These are phyloP conservation scores for Canariomyces notabilis DNA, from an alignment of 2,329 filamentous ascomycete species.

Conservation along the genomic window DNA sequence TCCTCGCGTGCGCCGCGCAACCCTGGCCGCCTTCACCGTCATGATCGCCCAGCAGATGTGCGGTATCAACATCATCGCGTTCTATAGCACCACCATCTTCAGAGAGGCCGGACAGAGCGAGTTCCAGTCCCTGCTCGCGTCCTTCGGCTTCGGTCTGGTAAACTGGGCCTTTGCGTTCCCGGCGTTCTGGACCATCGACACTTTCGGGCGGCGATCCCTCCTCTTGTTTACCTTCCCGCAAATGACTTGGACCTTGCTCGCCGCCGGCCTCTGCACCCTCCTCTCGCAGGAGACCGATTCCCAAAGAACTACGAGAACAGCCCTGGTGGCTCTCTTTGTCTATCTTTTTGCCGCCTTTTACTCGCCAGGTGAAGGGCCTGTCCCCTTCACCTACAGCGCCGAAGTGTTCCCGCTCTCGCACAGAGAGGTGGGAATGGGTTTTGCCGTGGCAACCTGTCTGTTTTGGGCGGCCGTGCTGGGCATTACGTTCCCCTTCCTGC, in stretches of 20 bases:
- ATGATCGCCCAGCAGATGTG: conserved; percentile 77
- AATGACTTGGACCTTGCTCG: conserved; percentile 63
- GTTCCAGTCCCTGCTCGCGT: conserved; percentile 55
- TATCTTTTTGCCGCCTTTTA: conserved; percentile 60
- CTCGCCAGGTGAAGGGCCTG: conserved; percentile 60
- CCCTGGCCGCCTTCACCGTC: conserved; percentile 68
- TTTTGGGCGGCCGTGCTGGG: conserved; percentile 54
- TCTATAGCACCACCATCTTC: conserved; percentile 66
- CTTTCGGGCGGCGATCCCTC: conserved; percentile 57
- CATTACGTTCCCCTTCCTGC: conserved; percentile 59
- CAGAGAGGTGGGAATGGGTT: conserved; percentile 67
- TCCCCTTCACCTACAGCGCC: conserved; percentile 63
- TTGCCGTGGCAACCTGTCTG: conserved; percentile 61
- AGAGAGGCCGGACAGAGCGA: conserved; percentile 50
- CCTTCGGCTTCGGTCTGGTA: conserved; percentile 60
- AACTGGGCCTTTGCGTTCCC: conserved; percentile 64
- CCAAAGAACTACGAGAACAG: conserved; percentile 31
- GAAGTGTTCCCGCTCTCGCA: conserved; percentile 68
- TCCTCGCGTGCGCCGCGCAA: conserved; percentile 65
- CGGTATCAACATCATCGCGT: conserved; percentile 56
- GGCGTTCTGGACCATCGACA: conserved; percentile 62
- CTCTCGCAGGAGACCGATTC: conserved; percentile 38
- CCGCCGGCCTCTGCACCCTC: conserved; percentile 55
- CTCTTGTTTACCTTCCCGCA: conserved; percentile 62
- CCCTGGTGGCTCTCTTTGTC: conserved; percentile 53